These are phyloP conservation scores for Nannizzia gypsea DNA, from an alignment of 2,329 filamentous ascomycete genomes.

Conservation along the genomic window DNA sequence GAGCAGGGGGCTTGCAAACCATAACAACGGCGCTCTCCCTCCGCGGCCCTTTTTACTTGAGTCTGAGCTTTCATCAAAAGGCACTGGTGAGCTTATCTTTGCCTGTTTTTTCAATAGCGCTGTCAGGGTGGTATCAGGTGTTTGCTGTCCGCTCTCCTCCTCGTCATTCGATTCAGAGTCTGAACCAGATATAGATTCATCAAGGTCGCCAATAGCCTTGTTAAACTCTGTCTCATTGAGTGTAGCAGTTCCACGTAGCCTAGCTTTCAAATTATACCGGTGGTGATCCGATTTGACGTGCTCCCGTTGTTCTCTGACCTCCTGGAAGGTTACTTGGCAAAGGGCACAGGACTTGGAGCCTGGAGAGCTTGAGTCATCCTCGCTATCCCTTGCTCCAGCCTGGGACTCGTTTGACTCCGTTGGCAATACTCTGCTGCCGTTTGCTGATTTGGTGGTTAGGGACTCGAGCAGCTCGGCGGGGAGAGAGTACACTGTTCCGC, in stretches of 20 bases:
- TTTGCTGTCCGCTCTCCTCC: conserved; percentile 36
- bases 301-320: conserved; percentile 65
- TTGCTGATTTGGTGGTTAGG: conserved; percentile 47
- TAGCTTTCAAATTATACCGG: conserved; percentile 88
- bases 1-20: conserved; percentile 67
- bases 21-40: conserved; percentile 65
- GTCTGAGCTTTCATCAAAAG: conserved; percentile 37
- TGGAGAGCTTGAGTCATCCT: conserved; percentile 43
- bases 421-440: conserved; percentile 18
- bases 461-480: conserved; percentile 60
- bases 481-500: conserved; percentile 65
- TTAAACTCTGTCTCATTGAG: conserved; percentile 78
- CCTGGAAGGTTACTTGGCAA: conserved; percentile 60
- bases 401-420: conserved; percentile 17
- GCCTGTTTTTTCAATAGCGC: conserved; percentile 74
- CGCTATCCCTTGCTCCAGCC: conserved; percentile 25
- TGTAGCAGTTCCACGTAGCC: conserved; percentile 58
- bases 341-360: conserved; percentile 65
- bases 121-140: conserved; percentile 46
- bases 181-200: conserved; percentile 78
- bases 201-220: conserved; percentile 68
- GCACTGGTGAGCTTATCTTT: conserved; percentile 47
- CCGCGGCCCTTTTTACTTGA: conserved; percentile 40
- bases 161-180: conserved; percentile 62
- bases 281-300: conserved; percentile 88